Conservation (phyloP, 2,329 filamentous ascomycete genomes). For the Pseudopyrenochaeta lycopersici region DNA sequence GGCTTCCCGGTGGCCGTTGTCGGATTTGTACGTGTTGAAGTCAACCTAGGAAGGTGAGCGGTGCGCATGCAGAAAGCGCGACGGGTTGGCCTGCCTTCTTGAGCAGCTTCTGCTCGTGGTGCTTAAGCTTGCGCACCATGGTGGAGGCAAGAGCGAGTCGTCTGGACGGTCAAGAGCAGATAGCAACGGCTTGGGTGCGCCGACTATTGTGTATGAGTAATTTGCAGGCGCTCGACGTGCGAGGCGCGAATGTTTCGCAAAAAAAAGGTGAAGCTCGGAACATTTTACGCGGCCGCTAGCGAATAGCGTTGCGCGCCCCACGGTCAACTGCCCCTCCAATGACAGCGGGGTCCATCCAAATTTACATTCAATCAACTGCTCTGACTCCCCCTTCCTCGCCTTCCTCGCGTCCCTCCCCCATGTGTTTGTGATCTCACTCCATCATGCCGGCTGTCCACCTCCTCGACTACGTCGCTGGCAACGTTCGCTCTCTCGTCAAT, state of each 20-base stretch:
- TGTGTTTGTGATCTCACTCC: not conserved
- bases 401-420: not conserved
- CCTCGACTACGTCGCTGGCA: constrained; percentile 93
- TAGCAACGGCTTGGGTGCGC: no score
- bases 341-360: constrained; percentile 19
- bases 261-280: constrained; percentile 26
- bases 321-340: constrained; percentile 7
- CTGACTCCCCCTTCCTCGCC: constrained; percentile 13
- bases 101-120: constrained; percentile 92
- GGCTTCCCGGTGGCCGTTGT: constrained; percentile 85
- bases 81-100: constrained; percentile 60
- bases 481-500: constrained; percentile 94
- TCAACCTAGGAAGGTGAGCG: constrained; percentile 65
- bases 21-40: constrained; percentile 92
- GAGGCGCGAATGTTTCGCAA: no score
- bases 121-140: constrained; percentile 96
- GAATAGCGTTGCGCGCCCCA: constrained; percentile 3
- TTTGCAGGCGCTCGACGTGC: no score
- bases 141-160: constrained; percentile 1
- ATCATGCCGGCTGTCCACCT: constrained; percentile 81
- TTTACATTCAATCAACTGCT: no score
- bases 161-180: not conserved
- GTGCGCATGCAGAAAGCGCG: not conserved
- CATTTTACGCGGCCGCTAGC: constrained; percentile 23
- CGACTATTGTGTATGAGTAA: no score